These are phyloP conservation scores for Lagenaria siceraria DNA, from an alignment of 306 rosid species.

Conservation along the genomic window DNA sequence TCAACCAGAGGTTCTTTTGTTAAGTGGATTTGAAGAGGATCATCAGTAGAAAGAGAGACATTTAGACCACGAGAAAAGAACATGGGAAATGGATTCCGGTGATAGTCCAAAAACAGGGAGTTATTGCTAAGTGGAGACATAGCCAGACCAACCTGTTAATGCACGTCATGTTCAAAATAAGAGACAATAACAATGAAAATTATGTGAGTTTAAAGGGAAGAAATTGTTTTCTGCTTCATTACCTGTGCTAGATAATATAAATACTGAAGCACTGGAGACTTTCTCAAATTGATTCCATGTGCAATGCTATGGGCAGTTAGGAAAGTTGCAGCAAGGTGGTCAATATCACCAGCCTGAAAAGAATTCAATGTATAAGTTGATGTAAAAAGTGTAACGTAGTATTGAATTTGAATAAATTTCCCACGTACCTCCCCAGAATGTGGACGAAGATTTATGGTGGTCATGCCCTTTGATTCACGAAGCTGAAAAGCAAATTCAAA, in stretches of 20 bases:
- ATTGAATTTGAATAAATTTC: background rate
- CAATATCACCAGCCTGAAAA: conserved; percentile 91
- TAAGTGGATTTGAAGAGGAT: conserved; percentile 96
- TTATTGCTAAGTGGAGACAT: conserved; percentile 98
- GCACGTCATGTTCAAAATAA: background rate
- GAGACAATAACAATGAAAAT: background rate
- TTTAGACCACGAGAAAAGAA: conserved; percentile 91
- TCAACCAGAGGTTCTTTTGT: conserved; percentile 97
- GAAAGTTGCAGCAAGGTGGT: conserved; percentile 96
- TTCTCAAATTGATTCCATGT: conserved; percentile 92
- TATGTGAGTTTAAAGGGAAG: background rate
- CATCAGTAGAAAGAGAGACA: conserved; percentile 97
- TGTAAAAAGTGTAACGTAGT: background rate
- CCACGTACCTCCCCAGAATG: conserved; percentile 87
- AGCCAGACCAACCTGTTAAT: conserved; percentile 75
- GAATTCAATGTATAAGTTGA: conserved; percentile 18
- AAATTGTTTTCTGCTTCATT: conserved; percentile 8
- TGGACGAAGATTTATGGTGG: conserved; percentile 93
- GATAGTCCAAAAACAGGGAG: conserved; percentile 89
- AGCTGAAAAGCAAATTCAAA: conserved; percentile 41
- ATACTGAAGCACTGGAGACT: conserved; percentile 90
- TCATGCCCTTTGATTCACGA: conserved; percentile 95
- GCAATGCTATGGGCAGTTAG: conserved; percentile 79
- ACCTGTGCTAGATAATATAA: conserved; percentile 89
- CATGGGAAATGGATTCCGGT: conserved; percentile 82